Base-by-base conservation (phyloP, 495 filamentous ascomycete species). In the Hypoxylon rickii region DNA sequence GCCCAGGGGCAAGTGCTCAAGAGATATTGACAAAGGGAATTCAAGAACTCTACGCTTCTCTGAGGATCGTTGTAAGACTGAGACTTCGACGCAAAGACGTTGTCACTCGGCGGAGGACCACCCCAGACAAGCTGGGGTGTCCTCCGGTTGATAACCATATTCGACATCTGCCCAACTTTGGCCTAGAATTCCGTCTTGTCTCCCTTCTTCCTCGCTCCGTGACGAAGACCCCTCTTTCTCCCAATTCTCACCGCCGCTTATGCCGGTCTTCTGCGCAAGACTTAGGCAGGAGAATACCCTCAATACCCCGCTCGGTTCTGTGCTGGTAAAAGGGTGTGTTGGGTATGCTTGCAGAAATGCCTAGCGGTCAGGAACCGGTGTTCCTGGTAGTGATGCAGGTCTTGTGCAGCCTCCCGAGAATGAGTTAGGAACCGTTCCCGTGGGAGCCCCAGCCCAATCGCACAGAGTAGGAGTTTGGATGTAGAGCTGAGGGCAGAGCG, bases 371-470 rank as follows among this genome's bases (percentile, higher is more conserved):
- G 36, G 52, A 61, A 63, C 55, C 41, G 46, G 44, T 32, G 63
- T 64, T 68, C 66, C 51, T 68, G 62, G 59, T 68, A 63, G 54
- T 44, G 63, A 61, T 64, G 66, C 66, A 66, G 49, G 49, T 55
- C 51, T 51, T 39, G 63, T 66, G 66, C 63, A 59, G 63, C 63
- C 52, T 66, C 66, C 66, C 66, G 66, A 63, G 36, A 41, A 68
- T 66, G 58, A 59, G 54, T 68, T 55, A 63, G 52, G 58, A 68
- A 64, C 65, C 50, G 58, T 62, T 58, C 63, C 52, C 59, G 45
- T 50, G 43, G 42, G 18, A 49, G 43, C 50, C 32, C 36, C 44
- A 26, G 43, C 18, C 44, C 48, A 38, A 47, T 19, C 50, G 33
- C 13, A 56, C 21, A 34, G 47, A 52, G 22, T 24, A 22, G 26